A percentile compares a stretch with the other conserved stretches of the same genome.
Conservation (phyloP, 2,329 filamentous ascomycete genomes). For the Phyllosticta ampelicida region DNA sequence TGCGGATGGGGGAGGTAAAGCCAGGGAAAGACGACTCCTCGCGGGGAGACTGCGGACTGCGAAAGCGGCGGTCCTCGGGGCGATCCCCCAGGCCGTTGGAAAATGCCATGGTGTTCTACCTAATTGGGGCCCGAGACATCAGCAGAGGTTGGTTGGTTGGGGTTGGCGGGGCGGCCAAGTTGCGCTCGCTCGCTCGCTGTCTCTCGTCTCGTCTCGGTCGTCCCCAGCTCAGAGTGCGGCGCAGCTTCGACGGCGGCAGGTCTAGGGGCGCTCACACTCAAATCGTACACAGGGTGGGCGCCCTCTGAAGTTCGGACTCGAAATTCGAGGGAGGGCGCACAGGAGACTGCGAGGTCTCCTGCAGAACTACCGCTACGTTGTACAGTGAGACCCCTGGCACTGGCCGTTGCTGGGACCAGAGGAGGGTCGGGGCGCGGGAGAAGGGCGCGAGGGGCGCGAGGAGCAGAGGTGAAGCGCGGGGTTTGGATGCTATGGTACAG, state of each 20-base stretch:
- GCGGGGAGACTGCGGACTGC: slow-evolving; percentile 63
- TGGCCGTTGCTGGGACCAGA: slow-evolving; percentile 6
- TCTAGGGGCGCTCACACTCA: slow-evolving; percentile 5
- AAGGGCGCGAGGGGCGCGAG: slow-evolving; percentile 2
- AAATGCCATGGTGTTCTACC: slow-evolving; percentile 46
- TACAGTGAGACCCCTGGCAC: slow-evolving; percentile 9
- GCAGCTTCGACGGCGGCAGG: neutral
- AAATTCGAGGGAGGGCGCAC: slow-evolving; percentile 3
- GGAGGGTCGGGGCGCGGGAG: slow-evolving; percentile 5
- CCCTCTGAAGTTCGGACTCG: slow-evolving; percentile 1
- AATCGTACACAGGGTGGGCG: slow-evolving; percentile 4
- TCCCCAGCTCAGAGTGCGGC: neutral
- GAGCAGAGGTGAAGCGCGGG: neutral
- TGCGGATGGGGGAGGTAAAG: slow-evolving; percentile 59
- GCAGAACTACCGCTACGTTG: slow-evolving; percentile 9
- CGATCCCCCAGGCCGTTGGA: slow-evolving; percentile 51
- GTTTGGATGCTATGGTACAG: slow-evolving; percentile 4
- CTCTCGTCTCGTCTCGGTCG: slow-evolving; percentile 2
- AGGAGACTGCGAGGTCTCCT: slow-evolving; percentile 1
- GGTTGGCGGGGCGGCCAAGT: neutral
- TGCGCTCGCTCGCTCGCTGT: neutral
- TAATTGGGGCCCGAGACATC: slow-evolving; percentile 2
- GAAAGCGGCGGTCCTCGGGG: slow-evolving; percentile 73
- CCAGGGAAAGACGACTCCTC: slow-evolving; percentile 63
- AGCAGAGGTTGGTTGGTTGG: slow-evolving; percentile 1